Base-by-base conservation (phyloP, 257 asterid species). In the Fraxinus pennsylvanica region DNA sequence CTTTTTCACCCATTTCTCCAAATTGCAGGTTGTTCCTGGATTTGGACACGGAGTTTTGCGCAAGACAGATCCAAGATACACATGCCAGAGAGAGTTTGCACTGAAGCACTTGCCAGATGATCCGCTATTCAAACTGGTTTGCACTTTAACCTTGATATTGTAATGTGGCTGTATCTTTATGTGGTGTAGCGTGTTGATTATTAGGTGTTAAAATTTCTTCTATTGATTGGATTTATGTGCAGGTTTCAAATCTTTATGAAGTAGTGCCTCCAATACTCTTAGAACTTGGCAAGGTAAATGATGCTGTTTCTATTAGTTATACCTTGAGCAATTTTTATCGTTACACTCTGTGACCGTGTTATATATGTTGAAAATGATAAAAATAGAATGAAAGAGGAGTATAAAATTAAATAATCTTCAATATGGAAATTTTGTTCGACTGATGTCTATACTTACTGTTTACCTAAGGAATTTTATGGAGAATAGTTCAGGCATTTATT, bases 31-130 rank as follows among this genome's bases (percentile, higher is more conserved):
- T 85, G 96, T 93, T 77, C 98, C 97, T 82, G 98, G 98, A 80
- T 93, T 85, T 82, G 98, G 97, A 36, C 97, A 92, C 72, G 96
- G 98, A 85, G 98, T 93, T 83, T 81, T 93, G 83, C 93, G 96
- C 81, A 85, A 93, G 84, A 93, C 98, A 75, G 98, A 93, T 85
- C 98, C 97, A 80, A 89, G 98, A 89, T 92, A 93, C 85, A 86
- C 87, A 27, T 93, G 98, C 87, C 98, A 93, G 84, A 87, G 98
- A 88, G 98, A 90, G 83, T 92, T 92, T 73, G 97, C 97, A 61
- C 79, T 91, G 86, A 93, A 93, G 86, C 98, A 93, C 90, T 86
- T 93, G 85, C 97, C 97, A 25, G 88, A 93, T 63, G 97, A 93
- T 86, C 98, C 98, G 68, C 85, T 93, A 9, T 93, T 93, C 84